These are phyloP conservation scores for Galerina marginata DNA, from an alignment of 768 basidiomycete genomes.

Conservation along the genomic window DNA sequence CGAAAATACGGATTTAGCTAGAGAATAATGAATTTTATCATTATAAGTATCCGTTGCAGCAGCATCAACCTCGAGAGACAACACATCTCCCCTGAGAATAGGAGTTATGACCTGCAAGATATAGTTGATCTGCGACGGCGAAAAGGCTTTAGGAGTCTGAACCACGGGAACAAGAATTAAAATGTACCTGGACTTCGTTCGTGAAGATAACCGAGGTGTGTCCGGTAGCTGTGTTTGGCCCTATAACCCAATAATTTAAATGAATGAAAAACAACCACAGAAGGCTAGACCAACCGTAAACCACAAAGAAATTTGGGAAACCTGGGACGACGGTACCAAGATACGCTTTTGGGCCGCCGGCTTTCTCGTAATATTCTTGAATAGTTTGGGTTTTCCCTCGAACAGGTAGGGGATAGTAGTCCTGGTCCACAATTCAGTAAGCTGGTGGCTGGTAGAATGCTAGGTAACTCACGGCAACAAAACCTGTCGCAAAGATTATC, in stretches of 20 bases:
- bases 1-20: too few relatives aligned
- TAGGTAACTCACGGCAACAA: conserved; percentile 16
- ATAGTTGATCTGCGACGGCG: too few relatives aligned
- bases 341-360: conserved; percentile 48
- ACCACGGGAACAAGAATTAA: not conserved
- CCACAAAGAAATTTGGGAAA: conserved; percentile 51
- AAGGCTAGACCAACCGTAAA: conserved; percentile 37
- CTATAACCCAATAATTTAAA: conserved; percentile 21
- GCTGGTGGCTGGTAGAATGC: not conserved
- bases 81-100: too few relatives aligned
- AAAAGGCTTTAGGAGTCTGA: too few relatives aligned
- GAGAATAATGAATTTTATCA: too few relatives aligned
- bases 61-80: too few relatives aligned
- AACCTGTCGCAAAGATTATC: conserved; percentile 47
- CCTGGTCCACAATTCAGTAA: conserved; percentile 23
- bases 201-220: conserved; percentile 49
- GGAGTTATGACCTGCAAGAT: too few relatives aligned
- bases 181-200: conserved; percentile 45
- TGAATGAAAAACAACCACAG: not conserved
- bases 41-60: too few relatives aligned
- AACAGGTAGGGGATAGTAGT: conserved; percentile 38
- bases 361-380: conserved; percentile 42
- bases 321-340: conserved; percentile 46
- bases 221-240: conserved; percentile 47
- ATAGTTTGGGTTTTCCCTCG: conserved; percentile 36